These are phyloP conservation scores for Beta vulgaris DNA, from an alignment of 148 eudicot species.

Conservation along the genomic window DNA sequence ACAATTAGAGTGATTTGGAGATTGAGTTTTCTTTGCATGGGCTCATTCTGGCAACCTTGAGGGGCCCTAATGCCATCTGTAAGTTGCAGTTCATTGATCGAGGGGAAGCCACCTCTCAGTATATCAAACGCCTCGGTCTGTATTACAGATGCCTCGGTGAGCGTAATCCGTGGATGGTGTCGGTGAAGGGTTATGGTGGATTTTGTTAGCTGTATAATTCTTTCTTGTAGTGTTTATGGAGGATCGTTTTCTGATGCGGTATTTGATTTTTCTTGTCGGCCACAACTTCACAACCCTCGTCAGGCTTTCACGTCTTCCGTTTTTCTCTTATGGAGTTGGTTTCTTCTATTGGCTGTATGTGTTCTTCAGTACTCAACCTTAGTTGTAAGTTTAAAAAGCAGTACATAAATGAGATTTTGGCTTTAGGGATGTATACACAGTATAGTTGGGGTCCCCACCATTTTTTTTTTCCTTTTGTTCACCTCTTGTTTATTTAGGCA, in stretches of 20 bases:
- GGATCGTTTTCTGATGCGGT: conserved; percentile 17
- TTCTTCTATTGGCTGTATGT: conserved; percentile 25
- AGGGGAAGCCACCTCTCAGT: conserved; percentile 8
- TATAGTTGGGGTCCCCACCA: conserved; percentile 25
- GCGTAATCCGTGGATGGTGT: background rate
- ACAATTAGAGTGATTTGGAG: conserved; percentile 50
- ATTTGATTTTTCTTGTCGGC: conserved; percentile 7
- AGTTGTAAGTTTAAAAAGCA: conserved; percentile 30
- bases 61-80: conserved; percentile 14
- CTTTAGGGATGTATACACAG: conserved; percentile 35
- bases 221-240: conserved; percentile 19
- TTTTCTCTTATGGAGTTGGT: conserved; percentile 13
- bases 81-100: conserved; percentile 15
- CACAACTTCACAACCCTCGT: conserved; percentile 25
- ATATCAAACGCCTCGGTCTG: conserved; percentile 15
- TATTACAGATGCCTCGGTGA: too few relatives aligned
- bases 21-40: conserved; percentile 13
- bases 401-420: conserved; percentile 41
- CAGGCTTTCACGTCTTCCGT: conserved; percentile 18
- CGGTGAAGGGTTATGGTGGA: conserved; percentile 11
- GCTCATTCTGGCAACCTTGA: conserved; percentile 26
- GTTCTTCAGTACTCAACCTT: conserved; percentile 20
- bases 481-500: conserved; percentile 28
- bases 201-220: conserved; percentile 32
- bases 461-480: conserved; percentile 13